Conservation (phyloP, 306 rosid genomes). For the Geum urbanum region DNA sequence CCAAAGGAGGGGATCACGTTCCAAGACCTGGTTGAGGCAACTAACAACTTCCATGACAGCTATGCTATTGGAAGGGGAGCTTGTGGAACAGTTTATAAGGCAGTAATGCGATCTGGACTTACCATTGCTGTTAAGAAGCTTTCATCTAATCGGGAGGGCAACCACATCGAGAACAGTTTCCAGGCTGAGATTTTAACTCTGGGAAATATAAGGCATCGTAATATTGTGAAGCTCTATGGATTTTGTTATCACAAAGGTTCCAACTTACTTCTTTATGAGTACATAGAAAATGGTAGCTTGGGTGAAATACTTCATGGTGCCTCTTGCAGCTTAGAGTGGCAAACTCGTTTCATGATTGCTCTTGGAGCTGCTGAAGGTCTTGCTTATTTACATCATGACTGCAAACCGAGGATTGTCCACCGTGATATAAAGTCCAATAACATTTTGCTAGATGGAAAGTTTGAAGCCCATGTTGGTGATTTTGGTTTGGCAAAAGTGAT, state of each 20-base stretch:
- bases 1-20: constrained; percentile 77
- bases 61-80: constrained; percentile 84
- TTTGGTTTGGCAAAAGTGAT: constrained; percentile 96
- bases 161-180: constrained; percentile 73
- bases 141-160: constrained; percentile 84
- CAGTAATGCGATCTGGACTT: constrained; percentile 64
- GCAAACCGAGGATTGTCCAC: constrained; percentile 90
- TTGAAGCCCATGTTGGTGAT: constrained; percentile 97
- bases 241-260: constrained; percentile 87
- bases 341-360: constrained; percentile 74
- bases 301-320: constrained; percentile 82
- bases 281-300: constrained; percentile 92
- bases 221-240: constrained; percentile 84
- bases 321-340: constrained; percentile 68
- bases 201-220: constrained; percentile 93
- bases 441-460: constrained; percentile 76
- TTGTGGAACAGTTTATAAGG: constrained; percentile 91
- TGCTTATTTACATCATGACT: constrained; percentile 92
- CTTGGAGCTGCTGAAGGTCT: constrained; percentile 99
- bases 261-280: constrained; percentile 85
- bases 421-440: constrained; percentile 93
- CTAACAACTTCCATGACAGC: constrained; percentile 68
- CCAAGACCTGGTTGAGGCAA: constrained; percentile 86
- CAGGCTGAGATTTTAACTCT: constrained; percentile 81
- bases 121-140: constrained; percentile 83